phyloP scores from a whole-genome alignment of 176 grass and related monocot species.

The Oryza officinalis region DNA sequence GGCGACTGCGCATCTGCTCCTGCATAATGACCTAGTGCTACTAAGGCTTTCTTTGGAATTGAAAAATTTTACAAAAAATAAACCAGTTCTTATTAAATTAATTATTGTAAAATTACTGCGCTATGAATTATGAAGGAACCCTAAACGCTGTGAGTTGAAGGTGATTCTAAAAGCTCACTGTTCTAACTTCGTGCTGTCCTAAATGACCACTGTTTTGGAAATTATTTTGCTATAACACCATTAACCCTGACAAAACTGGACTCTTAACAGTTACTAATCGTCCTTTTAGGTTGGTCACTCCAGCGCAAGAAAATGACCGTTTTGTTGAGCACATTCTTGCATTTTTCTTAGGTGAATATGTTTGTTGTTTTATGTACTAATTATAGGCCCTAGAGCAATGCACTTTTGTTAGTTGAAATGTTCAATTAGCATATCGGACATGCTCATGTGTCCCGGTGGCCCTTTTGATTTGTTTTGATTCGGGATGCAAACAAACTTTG shows the following conservation, averaged over 20 bases:
- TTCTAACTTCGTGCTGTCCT: too few species aligned
- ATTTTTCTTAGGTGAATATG: neutral
- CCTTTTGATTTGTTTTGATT: slow-evolving; percentile 29
- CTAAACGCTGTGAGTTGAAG: too few species aligned
- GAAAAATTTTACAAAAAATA: too few species aligned
- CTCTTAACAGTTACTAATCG: neutral
- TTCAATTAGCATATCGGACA: slow-evolving; percentile 17
- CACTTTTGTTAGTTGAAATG: slow-evolving; percentile 33
- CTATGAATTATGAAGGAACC: too few species aligned
- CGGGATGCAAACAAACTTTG: slow-evolving; percentile 24
- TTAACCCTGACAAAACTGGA: neutral
- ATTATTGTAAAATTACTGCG: too few species aligned
- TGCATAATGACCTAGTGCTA: too few species aligned
- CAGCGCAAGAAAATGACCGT: neutral
- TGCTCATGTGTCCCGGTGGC: slow-evolving; percentile 21
- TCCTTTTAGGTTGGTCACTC: neutral
- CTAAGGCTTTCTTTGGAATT: too few species aligned
- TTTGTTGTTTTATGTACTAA: neutral
- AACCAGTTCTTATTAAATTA: too few species aligned
- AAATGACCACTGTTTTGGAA: too few species aligned
- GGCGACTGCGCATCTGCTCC: too few species aligned
- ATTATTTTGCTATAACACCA: too few species aligned
- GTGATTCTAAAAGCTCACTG: too few species aligned
- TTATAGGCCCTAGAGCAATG: neutral
- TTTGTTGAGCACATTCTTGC: neutral